phyloP scores from a whole-genome alignment of 2,329 filamentous ascomycete species.

The Peltaster fructicola region DNA sequence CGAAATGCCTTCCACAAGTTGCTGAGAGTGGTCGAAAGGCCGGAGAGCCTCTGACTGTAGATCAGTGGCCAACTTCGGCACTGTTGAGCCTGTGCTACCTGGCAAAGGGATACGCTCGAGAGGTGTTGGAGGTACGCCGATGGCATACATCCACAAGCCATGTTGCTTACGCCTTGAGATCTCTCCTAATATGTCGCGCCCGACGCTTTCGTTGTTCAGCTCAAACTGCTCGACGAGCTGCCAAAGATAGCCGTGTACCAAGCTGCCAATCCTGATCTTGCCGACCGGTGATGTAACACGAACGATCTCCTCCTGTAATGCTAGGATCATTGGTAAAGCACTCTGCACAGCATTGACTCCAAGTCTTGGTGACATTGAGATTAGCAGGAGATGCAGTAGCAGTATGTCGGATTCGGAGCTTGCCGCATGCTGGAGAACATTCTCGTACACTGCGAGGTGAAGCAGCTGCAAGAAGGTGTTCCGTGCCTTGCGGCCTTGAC shows the following conservation, averaged over 20 bases:
- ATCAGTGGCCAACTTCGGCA: constrained; percentile 2
- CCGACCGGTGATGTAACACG: constrained; percentile 45
- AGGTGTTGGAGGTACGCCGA: constrained; percentile 23
- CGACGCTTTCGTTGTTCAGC: constrained; percentile 52
- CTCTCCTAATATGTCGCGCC: constrained; percentile 56
- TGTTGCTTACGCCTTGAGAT: constrained; percentile 56
- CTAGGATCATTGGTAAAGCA: constrained; percentile 75
- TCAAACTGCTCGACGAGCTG: constrained; percentile 59
- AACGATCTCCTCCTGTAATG: constrained; percentile 69
- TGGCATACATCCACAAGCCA: constrained; percentile 59
- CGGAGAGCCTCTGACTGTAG: constrained; percentile 47
- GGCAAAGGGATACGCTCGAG: constrained; percentile 2
- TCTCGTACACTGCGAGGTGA: constrained; percentile 80
- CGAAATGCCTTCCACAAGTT: constrained; percentile 58
- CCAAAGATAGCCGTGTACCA: constrained; percentile 85
- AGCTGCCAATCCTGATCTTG: constrained; percentile 63
- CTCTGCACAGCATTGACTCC: constrained; percentile 67
- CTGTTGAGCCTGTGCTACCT: constrained; percentile 1
- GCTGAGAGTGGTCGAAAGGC: constrained; percentile 56
- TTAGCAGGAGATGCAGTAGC: constrained; percentile 58
- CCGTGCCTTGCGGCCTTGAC: constrained; percentile 28
- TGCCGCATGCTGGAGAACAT: constrained; percentile 54
- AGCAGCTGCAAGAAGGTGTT: constrained; percentile 67
- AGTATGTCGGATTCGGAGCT: constrained; percentile 44
- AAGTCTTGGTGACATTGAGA: constrained; percentile 54